Conservation (phyloP, 768 basidiomycete genomes). For the Mycena rebaudengoi region DNA sequence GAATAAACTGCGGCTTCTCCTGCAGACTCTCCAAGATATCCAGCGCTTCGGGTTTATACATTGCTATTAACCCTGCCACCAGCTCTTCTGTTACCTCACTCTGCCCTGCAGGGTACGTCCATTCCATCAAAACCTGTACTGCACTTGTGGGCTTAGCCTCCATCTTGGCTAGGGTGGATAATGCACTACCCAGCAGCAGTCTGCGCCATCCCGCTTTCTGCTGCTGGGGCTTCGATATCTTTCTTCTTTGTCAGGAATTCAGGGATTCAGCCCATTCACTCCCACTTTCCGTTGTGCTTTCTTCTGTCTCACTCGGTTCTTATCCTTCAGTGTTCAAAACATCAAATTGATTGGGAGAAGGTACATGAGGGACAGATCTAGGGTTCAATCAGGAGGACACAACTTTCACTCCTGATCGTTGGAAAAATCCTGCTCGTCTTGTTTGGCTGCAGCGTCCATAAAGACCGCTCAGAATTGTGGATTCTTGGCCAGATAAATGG, state of each 20-base stretch:
- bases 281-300: too few relatives aligned
- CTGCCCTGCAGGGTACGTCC: neutral
- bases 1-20: neutral
- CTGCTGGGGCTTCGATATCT: too few relatives aligned
- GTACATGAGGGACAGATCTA: neutral
- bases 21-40: too few relatives aligned
- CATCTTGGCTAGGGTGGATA: neutral
- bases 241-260: neutral
- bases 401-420: neutral
- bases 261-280: neutral
- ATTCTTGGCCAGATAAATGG: neutral
- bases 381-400: neutral
- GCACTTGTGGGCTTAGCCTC: neutral
- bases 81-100: neutral
- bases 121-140: neutral
- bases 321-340: neutral
- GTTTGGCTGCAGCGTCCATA: neutral
- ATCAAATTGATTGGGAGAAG: neutral
- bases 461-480: neutral
- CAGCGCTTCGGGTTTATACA: neutral
- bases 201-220: constrained; percentile 1
- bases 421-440: neutral
- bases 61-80: neutral
- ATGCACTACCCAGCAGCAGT: neutral
- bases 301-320: neutral